Evolutionary conservation across 805 yeast species (phyloP), one percentile per base, ranked within the genome.

Genomic region (Cyberlindnera mississippiensis): DNA sequence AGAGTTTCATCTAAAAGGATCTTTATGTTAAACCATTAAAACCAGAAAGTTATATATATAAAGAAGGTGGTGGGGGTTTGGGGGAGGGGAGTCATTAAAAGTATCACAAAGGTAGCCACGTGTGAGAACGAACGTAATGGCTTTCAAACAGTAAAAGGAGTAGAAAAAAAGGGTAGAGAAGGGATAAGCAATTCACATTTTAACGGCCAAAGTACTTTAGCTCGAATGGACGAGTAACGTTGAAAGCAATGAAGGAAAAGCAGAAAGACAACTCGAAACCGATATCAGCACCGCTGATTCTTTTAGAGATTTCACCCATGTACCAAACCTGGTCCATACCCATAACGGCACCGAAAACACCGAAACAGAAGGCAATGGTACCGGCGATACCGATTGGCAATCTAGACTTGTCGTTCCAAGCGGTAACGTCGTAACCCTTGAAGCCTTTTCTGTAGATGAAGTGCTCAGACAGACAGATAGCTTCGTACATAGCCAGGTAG

Each of bases 251-350:
- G 48, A 82, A 79, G 12, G 91, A 68, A 53, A 86, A 89, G 5
- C 69, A 77, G 46, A 74, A 74, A 30, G 82, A 85, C 46, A 89
- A 71, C 68, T 85, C 95, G 56, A 84, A 88, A 31, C 96, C 96
- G 52, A 89, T 74, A 61, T 89, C 96, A 46, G 91, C 96, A 54
- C 95, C 95, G 51, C 91, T 93, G 56, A 85, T 80, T 49, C 64
- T 49, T 13, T 16, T 60, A 31, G 79, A 89, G 53, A 86, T 56
- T 34, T 76, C 82, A 55, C 96, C 96, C 14, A 61, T 61, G 70
- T 82, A 90, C 87, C 95, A 90, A 4, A 75, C 75, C 68, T 88
- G 96, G 59, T 72, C 70, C 95, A 90, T 88, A 52, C 97, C 96
- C 36, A 86, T 44, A 10, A 80, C 95, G 29, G 81, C 86, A 63